These are phyloP conservation scores for Claviceps purpurea DNA, from an alignment of 2,329 filamentous ascomycete genomes.

Conservation along the genomic window DNA sequence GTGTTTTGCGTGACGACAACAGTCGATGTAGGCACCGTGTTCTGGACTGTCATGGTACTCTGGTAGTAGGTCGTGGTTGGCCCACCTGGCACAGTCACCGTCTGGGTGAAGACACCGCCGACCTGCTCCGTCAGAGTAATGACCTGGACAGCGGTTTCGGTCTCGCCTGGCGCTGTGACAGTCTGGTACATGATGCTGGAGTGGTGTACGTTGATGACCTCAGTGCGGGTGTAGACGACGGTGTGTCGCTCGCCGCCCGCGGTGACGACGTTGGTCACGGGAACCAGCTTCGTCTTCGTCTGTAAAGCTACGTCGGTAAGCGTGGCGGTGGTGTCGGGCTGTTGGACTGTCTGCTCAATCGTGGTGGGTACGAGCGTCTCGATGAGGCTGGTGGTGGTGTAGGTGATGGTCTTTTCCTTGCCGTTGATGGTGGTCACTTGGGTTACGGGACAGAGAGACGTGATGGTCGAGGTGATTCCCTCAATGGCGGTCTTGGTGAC, in stretches of 20 bases:
- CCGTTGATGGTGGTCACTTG: slow-evolving; percentile 31
- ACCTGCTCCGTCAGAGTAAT: slow-evolving; percentile 26
- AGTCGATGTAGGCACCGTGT: slow-evolving; percentile 12
- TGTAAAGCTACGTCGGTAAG: slow-evolving; percentile 18
- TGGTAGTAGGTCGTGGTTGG: slow-evolving; percentile 22
- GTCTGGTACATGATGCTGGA: slow-evolving; percentile 21
- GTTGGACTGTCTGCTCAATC: slow-evolving; percentile 15
- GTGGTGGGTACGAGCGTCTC: slow-evolving; percentile 21
- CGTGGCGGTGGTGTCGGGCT: slow-evolving; percentile 5
- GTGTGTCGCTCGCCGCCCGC: slow-evolving; percentile 18
- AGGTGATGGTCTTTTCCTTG: slow-evolving; percentile 20
- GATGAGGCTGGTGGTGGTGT: slow-evolving; percentile 26
- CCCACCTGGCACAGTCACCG: slow-evolving; percentile 22
- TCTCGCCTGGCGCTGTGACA: slow-evolving; percentile 24
- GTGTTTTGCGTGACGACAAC: slow-evolving; percentile 8
- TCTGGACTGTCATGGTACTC: slow-evolving; percentile 22
- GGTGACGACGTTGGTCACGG: slow-evolving; percentile 21
- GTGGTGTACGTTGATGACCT: slow-evolving; percentile 16
- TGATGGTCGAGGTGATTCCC: slow-evolving; percentile 27
- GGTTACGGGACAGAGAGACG: slow-evolving; percentile 30
- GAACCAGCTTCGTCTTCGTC: slow-evolving; percentile 24
- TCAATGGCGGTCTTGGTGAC: slow-evolving; percentile 20
- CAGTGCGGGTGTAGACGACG: slow-evolving; percentile 12
- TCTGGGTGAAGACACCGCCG: slow-evolving; percentile 30
- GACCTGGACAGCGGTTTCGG: slow-evolving; percentile 19